A percentile compares a stretch with the other conserved stretches of the same genome.
phyloP scores from a whole-genome alignment of 2,329 filamentous ascomycete species.

The Penicillium italicum region DNA sequence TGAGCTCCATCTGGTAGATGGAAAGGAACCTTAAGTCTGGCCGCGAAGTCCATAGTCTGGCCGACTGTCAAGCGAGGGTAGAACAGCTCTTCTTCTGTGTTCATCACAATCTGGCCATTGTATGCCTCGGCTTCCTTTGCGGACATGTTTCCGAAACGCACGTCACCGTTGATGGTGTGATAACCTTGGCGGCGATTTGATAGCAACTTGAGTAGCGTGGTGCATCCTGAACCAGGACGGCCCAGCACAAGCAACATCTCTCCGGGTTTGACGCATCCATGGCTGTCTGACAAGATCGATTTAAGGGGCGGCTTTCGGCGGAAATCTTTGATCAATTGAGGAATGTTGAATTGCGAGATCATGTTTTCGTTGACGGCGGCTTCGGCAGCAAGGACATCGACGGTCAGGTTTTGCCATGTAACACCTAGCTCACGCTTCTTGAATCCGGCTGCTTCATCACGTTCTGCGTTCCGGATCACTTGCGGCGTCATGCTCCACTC shows the following conservation, averaged over 20 bases:
- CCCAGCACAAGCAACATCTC: slow-evolving; percentile 69
- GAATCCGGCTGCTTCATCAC: slow-evolving; percentile 9
- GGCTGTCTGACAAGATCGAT: slow-evolving; percentile 60
- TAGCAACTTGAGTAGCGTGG: slow-evolving; percentile 65
- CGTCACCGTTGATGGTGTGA: slow-evolving; percentile 55
- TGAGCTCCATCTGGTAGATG: slow-evolving; percentile 65
- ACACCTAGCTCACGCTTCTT: slow-evolving; percentile 8
- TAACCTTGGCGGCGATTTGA: slow-evolving; percentile 61
- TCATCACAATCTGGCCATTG: slow-evolving; percentile 56
- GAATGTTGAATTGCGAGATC: slow-evolving; percentile 11
- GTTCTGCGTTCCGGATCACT: slow-evolving; percentile 37
- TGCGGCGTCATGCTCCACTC: slow-evolving; percentile 50
- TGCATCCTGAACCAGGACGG: slow-evolving; percentile 65
- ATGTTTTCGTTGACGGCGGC: slow-evolving; percentile 13
- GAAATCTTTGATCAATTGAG: slow-evolving; percentile 8
- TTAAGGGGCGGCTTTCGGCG: slow-evolving; percentile 11
- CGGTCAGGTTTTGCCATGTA: slow-evolving; percentile 7
- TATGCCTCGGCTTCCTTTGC: slow-evolving; percentile 46
- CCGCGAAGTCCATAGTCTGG: slow-evolving; percentile 56
- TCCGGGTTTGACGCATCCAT: slow-evolving; percentile 67
- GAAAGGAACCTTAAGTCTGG: slow-evolving; percentile 63
- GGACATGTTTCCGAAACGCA: slow-evolving; percentile 51
- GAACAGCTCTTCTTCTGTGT: slow-evolving; percentile 52
- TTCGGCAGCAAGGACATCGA: slow-evolving; percentile 9
- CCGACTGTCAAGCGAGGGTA: slow-evolving; percentile 50